These are phyloP conservation scores for Penicillium griseofulvum DNA, from an alignment of 2,329 filamentous ascomycete genomes.

Conservation along the genomic window DNA sequence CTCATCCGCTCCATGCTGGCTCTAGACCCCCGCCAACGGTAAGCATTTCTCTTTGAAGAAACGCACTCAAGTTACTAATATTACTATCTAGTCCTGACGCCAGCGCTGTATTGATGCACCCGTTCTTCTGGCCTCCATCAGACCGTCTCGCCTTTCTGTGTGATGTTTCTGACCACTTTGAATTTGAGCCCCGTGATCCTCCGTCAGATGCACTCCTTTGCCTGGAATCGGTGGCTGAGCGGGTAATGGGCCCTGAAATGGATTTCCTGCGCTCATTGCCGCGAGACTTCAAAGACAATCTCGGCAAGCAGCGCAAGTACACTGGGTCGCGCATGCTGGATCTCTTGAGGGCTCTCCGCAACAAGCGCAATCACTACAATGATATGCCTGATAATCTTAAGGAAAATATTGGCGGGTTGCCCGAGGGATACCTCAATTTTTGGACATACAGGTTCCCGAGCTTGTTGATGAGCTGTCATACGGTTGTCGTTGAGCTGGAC, in stretches of 20 bases:
- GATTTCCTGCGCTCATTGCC: conserved; percentile 80
- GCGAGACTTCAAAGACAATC: conserved; percentile 77
- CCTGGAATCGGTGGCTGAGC: conserved; percentile 51
- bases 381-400: conserved; percentile 85
- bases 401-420: conserved; percentile 67
- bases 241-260: conserved; percentile 53
- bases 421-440: conserved; percentile 78
- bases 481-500: conserved; percentile 65
- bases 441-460: conserved; percentile 79
- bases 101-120: conserved; percentile 79
- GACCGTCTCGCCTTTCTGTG: conserved; percentile 91
- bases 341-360: conserved; percentile 80
- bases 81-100: conserved; percentile 58
- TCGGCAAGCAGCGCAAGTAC: conserved; percentile 95
- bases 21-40: conserved; percentile 59
- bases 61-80: background rate
- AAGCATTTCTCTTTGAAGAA: background rate
- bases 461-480: conserved; percentile 75
- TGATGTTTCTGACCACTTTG: conserved; percentile 93
- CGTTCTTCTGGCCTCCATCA: conserved; percentile 93
- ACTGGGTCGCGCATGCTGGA: conserved; percentile 80
- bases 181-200: conserved; percentile 83
- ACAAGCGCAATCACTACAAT: conserved; percentile 97
- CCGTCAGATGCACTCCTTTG: conserved; percentile 65
- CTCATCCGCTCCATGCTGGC: conserved; percentile 79